phyloP scores from a whole-genome alignment of 768 basidiomycete species.

The Boletus rubroflammeus region DNA sequence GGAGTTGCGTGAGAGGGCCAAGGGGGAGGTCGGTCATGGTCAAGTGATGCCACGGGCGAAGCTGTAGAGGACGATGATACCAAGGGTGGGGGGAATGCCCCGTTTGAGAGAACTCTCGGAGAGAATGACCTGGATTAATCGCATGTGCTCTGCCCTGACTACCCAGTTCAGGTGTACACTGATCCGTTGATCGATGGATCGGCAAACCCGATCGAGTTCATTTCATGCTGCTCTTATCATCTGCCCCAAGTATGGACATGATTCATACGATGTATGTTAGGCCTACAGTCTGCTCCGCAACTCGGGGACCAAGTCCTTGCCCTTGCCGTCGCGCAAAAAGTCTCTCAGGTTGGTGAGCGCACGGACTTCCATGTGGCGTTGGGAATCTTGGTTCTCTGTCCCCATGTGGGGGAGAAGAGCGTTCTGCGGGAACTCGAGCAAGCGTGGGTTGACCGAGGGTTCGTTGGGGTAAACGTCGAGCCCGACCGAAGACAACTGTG shows the following conservation, averaged over 20 bases:
- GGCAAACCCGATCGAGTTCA: background rate
- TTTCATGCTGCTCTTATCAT: background rate
- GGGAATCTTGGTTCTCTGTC: conserved; percentile 78
- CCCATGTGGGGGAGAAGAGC: conserved; percentile 92
- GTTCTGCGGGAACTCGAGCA: conserved; percentile 79
- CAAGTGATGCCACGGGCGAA: conserved; percentile 18
- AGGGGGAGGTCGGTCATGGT: conserved; percentile 43
- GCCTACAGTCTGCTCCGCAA: conserved; percentile 21
- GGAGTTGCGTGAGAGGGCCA: conserved; percentile 66
- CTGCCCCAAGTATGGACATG: background rate
- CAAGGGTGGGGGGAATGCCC: background rate
- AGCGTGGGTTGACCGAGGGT: conserved; percentile 71
- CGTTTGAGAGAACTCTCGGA: too few species aligned
- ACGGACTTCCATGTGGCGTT: conserved; percentile 81
- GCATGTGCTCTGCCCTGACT: background rate
- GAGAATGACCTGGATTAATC: background rate
- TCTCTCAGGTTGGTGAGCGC: conserved; percentile 75
- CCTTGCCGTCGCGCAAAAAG: conserved; percentile 59
- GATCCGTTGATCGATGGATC: background rate
- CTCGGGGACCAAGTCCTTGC: conserved; percentile 68
- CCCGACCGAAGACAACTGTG: conserved; percentile 45
- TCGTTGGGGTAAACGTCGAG: conserved; percentile 87
- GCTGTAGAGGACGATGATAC: conserved; percentile 5
- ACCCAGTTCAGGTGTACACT: background rate
- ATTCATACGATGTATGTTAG: background rate